Conservation (phyloP, 2,329 filamentous ascomycete species). For the Botryotinia convoluta region DNA sequence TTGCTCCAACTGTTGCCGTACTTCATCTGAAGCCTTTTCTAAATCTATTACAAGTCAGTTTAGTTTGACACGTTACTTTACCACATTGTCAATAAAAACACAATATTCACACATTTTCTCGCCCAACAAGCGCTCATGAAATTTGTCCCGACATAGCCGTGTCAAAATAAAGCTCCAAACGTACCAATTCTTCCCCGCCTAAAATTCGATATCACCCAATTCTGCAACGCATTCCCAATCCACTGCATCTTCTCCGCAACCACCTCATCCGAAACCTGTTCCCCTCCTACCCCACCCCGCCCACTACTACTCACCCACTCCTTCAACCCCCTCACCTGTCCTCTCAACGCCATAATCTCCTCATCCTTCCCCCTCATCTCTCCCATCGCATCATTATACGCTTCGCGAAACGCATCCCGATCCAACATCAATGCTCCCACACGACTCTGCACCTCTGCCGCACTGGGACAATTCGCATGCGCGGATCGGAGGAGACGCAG, state of each 20-base stretch:
- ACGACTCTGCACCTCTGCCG: conserved; percentile 40
- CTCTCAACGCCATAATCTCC: conserved; percentile 53
- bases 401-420: conserved; percentile 45
- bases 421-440: conserved; percentile 34
- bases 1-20: conserved; percentile 44
- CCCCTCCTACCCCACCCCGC: conserved; percentile 46
- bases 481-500: conserved; percentile 51
- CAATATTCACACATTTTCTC: not conserved
- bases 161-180: conserved; percentile 18
- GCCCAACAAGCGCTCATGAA: not conserved
- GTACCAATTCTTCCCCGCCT: conserved; percentile 55
- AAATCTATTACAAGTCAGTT: conserved; percentile 42
- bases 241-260: conserved; percentile 60
- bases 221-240: conserved; percentile 66
- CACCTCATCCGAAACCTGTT: conserved; percentile 63
- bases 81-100: not conserved
- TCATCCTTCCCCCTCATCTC: conserved; percentile 52
- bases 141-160: not conserved
- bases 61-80: not conserved
- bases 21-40: conserved; percentile 43
- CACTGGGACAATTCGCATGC: conserved; percentile 45
- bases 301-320: conserved; percentile 69
- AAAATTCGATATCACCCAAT: conserved; percentile 71
- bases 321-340: conserved; percentile 66
- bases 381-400: conserved; percentile 47